Percentiles rank a stretch among this genome's conserved stretches.
Conservation (phyloP, 495 filamentous ascomycete genomes). For the Lepidopterella palustris region DNA sequence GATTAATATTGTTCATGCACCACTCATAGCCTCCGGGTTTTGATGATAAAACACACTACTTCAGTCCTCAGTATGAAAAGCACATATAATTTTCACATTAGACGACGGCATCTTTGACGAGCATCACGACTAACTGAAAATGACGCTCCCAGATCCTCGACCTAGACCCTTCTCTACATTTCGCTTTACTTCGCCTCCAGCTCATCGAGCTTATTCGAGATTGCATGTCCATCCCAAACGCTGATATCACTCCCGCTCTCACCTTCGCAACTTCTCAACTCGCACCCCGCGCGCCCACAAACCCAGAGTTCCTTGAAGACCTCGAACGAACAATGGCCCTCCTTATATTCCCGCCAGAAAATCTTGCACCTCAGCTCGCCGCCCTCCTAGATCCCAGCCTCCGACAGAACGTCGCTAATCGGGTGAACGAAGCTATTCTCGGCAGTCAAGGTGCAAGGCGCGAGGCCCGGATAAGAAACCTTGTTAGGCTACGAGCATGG, state of each 20-base stretch:
- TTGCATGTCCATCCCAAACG: conserved; percentile 55
- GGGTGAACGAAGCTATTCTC: conserved; percentile 84
- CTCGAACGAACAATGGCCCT: conserved; percentile 91
- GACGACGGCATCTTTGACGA: conserved; percentile 27
- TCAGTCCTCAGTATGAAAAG: conserved; percentile 93
- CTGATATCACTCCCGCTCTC: conserved; percentile 74
- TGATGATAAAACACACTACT: conserved; percentile 90
- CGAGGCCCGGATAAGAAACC: conserved; percentile 70
- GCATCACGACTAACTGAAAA: neutral
- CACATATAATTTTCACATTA: conserved; percentile 9
- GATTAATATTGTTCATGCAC: conserved; percentile 99
- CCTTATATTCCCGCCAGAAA: conserved; percentile 66
- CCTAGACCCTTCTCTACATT: conserved; percentile 75
- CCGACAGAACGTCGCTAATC: conserved; percentile 69
- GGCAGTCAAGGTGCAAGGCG: conserved; percentile 60
- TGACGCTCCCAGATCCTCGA: conserved; percentile 67
- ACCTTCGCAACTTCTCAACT: conserved; percentile 82
- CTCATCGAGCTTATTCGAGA: conserved; percentile 85
- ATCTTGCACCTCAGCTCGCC: conserved; percentile 66
- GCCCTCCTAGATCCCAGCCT: conserved; percentile 72
- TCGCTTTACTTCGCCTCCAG: conserved; percentile 82
- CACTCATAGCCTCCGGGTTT: conserved; percentile 88
- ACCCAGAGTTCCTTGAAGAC: conserved; percentile 74
- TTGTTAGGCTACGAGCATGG: conserved; percentile 79
- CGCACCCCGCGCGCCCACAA: conserved; percentile 77